phyloP scores from a whole-genome alignment of 2,329 filamentous ascomycete species.

The Fusarium robinianum region DNA sequence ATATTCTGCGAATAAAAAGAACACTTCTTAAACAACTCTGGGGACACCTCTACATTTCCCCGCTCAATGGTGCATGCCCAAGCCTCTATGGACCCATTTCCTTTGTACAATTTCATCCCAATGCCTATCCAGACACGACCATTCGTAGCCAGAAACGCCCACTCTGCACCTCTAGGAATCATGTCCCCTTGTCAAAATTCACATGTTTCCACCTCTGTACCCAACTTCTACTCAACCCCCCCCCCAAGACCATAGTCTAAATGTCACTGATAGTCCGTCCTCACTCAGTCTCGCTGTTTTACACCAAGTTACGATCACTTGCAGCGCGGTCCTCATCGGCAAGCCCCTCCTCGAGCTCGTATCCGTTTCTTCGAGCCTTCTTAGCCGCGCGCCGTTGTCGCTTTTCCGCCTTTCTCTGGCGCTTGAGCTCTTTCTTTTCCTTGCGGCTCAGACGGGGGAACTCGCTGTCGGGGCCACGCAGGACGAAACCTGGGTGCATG shows the following conservation, averaged over 20 bases:
- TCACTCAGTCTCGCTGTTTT: neutral
- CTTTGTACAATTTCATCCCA: neutral
- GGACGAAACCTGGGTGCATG: constrained; percentile 53
- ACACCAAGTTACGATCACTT: constrained; percentile 6
- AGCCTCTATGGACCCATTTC: neutral
- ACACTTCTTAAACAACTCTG: constrained; percentile 3
- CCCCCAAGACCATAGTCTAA: neutral
- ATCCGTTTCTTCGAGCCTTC: constrained; percentile 27
- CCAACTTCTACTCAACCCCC: constrained; percentile 1
- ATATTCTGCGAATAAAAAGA: constrained; percentile 2
- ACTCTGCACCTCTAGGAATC: constrained; percentile 4
- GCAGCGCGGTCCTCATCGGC: constrained; percentile 8
- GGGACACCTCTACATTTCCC: no score
- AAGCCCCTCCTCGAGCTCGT: constrained; percentile 22
- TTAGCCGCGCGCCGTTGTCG: constrained; percentile 28
- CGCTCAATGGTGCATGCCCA: constrained; percentile 9
- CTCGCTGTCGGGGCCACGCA: constrained; percentile 51
- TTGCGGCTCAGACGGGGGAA: constrained; percentile 48
- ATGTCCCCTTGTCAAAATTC: neutral
- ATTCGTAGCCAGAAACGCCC: constrained; percentile 6
- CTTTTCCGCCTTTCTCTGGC: constrained; percentile 42
- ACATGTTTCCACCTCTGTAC: neutral
- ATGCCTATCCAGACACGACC: constrained; percentile 4
- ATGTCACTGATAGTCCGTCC: neutral
- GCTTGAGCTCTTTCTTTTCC: constrained; percentile 50